Evolutionary conservation across 1,139 yeast genomes (phyloP), one percentile per base, ranked within the genome.

Genomic region (Protomyces pachydermus): DNA sequence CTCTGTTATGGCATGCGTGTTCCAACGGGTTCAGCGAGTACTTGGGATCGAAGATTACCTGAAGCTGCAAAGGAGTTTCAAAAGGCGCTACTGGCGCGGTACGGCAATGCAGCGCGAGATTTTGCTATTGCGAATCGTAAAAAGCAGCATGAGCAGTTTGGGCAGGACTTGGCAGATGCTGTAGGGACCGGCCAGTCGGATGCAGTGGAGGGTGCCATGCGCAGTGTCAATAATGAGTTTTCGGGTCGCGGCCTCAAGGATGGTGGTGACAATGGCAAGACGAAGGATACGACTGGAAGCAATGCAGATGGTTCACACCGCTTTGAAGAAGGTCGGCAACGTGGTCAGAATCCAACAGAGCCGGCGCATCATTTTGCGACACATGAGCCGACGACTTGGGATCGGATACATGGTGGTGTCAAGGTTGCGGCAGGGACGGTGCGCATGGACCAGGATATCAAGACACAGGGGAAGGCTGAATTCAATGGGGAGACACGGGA

Each of bases 381-480:
- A 18, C 62, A 58, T 39, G 38, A 46, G 34, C 62, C 62, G 12
- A 58, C 51, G 5, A 3, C 51, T 1, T 55, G 54, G 32, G 62
- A 58, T 20, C 56, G 62, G 10, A 52, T 58, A 10, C 62, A 58
- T 52, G 62, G 62, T 12, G 62, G 52, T 28, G 23, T 18, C 34
- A 58, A 58, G 34, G 32, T 58, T 6, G 56, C 46, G 10, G 62
- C 56, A 14, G 62, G 62, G 1, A 52, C 53, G 38, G 46, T 58
- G 32, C 25, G 62, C 5, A 58, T 58, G 62, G 62, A 58, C 45
- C 62, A 58, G 53, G 62, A 58, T 20, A 58, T 58, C 20, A 25
- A 25, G 46, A 58, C 62, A 38, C 56, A 55, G 6, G 62, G 56
- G 9, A 25, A 53, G 35, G 62, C 62, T 25, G 62, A 58, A n/a